Percentiles rank a stretch among this genome's conserved stretches.
phyloP scores from a whole-genome alignment of 345 rosid species.

The Populus alba region DNA sequence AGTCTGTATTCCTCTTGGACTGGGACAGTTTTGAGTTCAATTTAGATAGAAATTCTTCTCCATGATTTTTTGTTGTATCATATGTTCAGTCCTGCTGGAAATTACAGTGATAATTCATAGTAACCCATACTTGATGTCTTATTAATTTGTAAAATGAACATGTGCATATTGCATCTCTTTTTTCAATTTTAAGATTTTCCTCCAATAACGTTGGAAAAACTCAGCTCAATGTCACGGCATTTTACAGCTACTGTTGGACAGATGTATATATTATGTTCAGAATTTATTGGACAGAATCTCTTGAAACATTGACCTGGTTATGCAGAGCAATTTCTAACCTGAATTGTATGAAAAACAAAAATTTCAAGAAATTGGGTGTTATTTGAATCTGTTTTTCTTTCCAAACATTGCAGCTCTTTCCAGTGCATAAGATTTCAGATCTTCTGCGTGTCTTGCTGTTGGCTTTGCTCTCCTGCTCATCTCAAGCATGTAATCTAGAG shows the following conservation, averaged over 20 bases:
- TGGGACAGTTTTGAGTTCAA: background rate
- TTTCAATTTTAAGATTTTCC: background rate
- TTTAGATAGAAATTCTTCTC: background rate
- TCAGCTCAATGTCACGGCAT: background rate
- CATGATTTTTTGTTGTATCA: slow-evolving; percentile 9
- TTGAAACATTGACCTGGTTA: no score
- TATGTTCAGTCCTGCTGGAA: background rate
- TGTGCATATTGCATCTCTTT: background rate
- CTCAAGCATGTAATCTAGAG: no score
- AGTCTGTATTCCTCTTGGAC: background rate
- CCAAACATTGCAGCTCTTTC: no score
- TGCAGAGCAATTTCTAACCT: background rate
- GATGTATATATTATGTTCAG: background rate
- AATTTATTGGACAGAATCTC: background rate
- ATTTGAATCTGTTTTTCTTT: no score
- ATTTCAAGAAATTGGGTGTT: background rate
- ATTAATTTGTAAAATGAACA: slow-evolving; percentile 1
- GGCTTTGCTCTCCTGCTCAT: no score
- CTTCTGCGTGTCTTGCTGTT: no score
- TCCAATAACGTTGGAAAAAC: background rate
- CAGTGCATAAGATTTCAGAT: no score
- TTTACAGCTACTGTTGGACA: background rate
- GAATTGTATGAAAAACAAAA: background rate
- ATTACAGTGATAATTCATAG: background rate
- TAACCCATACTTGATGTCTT: background rate